Base-by-base conservation (phyloP, 2,329 filamentous ascomycete genomes). In the Eutypa lata region DNA sequence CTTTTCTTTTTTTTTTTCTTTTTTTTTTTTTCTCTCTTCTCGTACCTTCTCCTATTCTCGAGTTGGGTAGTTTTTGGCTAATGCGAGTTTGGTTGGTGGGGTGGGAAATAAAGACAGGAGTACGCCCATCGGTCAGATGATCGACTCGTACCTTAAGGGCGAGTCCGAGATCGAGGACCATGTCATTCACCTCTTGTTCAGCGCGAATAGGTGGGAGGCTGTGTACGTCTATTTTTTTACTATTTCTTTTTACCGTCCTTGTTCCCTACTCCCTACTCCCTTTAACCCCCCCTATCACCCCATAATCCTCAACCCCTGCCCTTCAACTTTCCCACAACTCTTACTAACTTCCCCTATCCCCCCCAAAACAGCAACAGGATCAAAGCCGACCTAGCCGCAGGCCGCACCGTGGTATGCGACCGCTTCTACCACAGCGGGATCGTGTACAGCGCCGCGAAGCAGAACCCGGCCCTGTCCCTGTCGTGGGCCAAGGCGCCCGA, bases 391-490 rank as follows among this genome's bases (percentile, higher is more conserved):
- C 71, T 97, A 6, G 73, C 76, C 1, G 70, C 76, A 1, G 92
- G 93, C 8, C 86, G 79, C 19, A 94, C 84, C 0, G 80, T 99
- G 31, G 77, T 99, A 38, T 86, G 93, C 60, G 94, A 99, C 71
- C 86, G 94, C 47, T 99, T 97, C 75, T 96, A 95, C 69, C 93
- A 96, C 76, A 94, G 89, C 19, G 94, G 94, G 50, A 89, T 92
- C 53, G 91, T 97, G 48, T 99, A 97, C 75, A 91, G 87, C 22
- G 90, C 91, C 0, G 93, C 94, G 3, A 97, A 97, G 68, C 78
- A 83, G 44, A 90, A 90, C 61, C 82, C 86, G 0, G 70, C 76
- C 2, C 79, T 97, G 13, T 75, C 81, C 0, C 76, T 97, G 0
- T 72, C 80, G 0, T 99, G 94, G 92, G 91, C 91, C 7, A 86